Evolutionary conservation across 192 early-diverging fungal species (phyloP).

Genomic region (Chytriomyces hyalinus): DNA sequence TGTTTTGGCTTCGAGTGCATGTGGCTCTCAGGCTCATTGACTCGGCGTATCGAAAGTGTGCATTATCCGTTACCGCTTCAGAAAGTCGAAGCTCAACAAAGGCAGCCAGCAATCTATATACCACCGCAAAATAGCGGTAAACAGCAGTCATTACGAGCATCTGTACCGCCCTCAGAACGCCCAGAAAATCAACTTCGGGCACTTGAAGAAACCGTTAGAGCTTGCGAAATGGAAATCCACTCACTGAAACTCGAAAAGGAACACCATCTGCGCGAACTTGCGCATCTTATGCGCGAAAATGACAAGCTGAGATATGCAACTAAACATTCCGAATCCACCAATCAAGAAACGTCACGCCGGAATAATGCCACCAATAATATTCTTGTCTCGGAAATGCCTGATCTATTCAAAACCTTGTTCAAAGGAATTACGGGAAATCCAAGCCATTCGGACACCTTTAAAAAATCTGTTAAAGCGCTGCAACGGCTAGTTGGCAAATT

Average conservation of each 20-base stretch:
- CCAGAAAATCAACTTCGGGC: neutral
- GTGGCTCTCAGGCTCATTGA: neutral
- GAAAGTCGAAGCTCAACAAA: neutral
- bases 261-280: slow-evolving; percentile 41
- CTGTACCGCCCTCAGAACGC: slow-evolving; percentile 17
- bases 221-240: slow-evolving; percentile 24
- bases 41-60: slow-evolving; percentile 37
- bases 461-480: slow-evolving; percentile 13
- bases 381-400: neutral
- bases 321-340: slow-evolving; percentile 36
- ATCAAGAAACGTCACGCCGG: slow-evolving; percentile 15
- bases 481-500: slow-evolving; percentile 10
- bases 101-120: neutral
- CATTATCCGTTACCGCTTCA: slow-evolving; percentile 62
- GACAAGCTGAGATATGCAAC: slow-evolving; percentile 49
- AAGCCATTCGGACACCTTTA: neutral
- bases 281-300: slow-evolving; percentile 50
- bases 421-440: neutral
- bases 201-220: slow-evolving; percentile 4
- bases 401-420: slow-evolving; percentile 13
- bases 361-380: neutral
- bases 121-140: neutral
- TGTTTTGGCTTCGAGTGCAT: neutral
- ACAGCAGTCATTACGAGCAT: neutral
- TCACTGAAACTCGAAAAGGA: slow-evolving; percentile 30